Base-by-base conservation (phyloP, 768 basidiomycete species). In the Boletus rex-veris region DNA sequence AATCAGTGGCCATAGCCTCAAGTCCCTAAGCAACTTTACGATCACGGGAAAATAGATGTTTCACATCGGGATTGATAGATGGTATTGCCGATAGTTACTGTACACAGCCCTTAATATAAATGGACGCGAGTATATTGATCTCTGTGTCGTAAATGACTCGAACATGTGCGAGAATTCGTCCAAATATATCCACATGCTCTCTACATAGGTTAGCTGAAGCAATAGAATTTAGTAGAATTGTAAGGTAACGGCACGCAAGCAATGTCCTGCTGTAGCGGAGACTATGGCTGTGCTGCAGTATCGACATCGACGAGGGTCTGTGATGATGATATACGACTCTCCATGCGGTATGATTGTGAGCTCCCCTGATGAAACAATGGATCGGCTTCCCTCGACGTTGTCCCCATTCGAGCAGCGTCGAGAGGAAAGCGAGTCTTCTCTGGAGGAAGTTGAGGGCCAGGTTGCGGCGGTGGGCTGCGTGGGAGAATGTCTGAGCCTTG, bases 401-500 rank as follows among this genome's bases (percentile, higher is more conserved):
- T 53, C 33, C 69, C 73, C 45, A 59, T 61, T 55, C 71, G 66
- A 31, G 73, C 71, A 33, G 73, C 54, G 44, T 75, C 76, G 3
- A 67, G 68, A 18, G 66, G 66, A 55, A 72, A 65, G 14, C 72
- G 71, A 37, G 65, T 64, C 64, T 84, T 85, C 59, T 84, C 83
- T 14, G 76, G 72, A 5, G 77, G 70, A 26, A 60, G 42, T 16
- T 58, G 61, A 41, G 50, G 60, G 31, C 26, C 52, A 43, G 67
- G 58, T 41, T 59, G 70, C 1, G 70, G 68, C 7, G 69, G 69
- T 1, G 72, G 71, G 19, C 67, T 71, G 18, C 68, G 68, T 49
- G 61, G 62, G 50, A 59, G 45, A 26, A 69, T 50, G 52, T 74
- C 72, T 28, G 66, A 52, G 45, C 57, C 61, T 41, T 68, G 70